Evolutionary conservation across 2,329 filamentous ascomycete genomes (phyloP).

Genomic region (Tolypocladium tundrense): DNA sequence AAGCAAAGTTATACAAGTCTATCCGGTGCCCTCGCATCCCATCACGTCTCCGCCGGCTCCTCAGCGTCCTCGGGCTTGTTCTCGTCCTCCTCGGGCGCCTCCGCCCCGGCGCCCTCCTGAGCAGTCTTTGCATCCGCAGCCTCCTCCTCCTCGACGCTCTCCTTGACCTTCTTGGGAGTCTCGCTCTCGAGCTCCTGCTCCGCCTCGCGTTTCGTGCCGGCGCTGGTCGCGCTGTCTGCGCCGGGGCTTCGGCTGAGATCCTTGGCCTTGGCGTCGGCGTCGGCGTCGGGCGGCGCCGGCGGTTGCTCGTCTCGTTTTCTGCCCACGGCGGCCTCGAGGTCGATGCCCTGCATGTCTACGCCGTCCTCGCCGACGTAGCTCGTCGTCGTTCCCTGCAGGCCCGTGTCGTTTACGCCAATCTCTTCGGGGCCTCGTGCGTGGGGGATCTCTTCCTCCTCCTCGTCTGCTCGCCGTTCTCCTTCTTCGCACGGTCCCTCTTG

Average conservation of each 20-base stretch:
- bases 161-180: constrained; percentile 39
- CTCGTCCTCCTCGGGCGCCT: neutral
- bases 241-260: constrained; percentile 15
- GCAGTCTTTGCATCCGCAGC: neutral
- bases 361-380: constrained; percentile 27
- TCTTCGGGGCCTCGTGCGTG: constrained; percentile 78
- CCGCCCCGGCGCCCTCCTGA: neutral
- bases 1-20: neutral
- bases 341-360: constrained; percentile 43
- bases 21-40: neutral
- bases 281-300: constrained; percentile 4
- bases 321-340: constrained; percentile 52
- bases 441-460: constrained; percentile 54
- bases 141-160: constrained; percentile 15
- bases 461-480: constrained; percentile 24
- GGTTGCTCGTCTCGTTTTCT: constrained; percentile 28
- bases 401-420: constrained; percentile 79
- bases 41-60: neutral
- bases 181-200: constrained; percentile 34
- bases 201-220: constrained; percentile 45
- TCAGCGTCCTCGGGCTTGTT: neutral
- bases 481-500: constrained; percentile 16
- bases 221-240: constrained; percentile 14
- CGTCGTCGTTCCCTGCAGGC: constrained; percentile 49
- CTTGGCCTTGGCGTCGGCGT: constrained; percentile 16